Percentiles rank a stretch among this genome's conserved stretches.
Evolutionary conservation across 148 eudicot species (phyloP).

Genomic region (Rhododendron kiyosumense): DNA sequence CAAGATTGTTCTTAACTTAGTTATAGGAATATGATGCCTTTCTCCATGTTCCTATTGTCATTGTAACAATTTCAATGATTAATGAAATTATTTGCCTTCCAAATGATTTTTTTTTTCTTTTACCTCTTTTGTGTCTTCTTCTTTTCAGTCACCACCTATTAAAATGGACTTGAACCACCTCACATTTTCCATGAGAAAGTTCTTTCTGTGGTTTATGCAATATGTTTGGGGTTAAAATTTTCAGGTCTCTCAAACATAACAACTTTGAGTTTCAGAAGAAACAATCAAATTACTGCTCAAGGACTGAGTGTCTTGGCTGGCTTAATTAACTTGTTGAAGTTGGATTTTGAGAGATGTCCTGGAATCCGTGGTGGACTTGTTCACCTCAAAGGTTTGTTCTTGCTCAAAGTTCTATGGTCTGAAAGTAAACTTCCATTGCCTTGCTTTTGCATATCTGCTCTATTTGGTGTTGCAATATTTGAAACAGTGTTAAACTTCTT

Average conservation of each 20-base stretch:
- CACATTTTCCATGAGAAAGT: background rate
- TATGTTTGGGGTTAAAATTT: background rate
- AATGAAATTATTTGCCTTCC: too few species aligned
- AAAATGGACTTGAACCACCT: background rate
- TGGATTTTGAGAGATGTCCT: constrained; percentile 81
- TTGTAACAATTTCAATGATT: too few species aligned
- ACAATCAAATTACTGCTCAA: constrained; percentile 55
- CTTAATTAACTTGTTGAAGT: constrained; percentile 54
- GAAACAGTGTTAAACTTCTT: background rate
- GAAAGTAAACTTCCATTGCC: background rate
- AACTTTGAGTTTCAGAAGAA: constrained; percentile 57
- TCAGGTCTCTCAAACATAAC: constrained; percentile 65
- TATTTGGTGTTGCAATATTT: background rate
- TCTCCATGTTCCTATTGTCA: too few species aligned
- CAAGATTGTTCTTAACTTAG: too few species aligned
- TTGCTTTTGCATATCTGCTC: background rate
- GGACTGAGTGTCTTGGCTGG: constrained; percentile 59
- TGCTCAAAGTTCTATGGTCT: background rate
- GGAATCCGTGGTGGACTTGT: constrained; percentile 72
- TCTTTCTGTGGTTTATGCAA: background rate
- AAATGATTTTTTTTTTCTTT: background rate
- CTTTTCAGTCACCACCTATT: background rate
- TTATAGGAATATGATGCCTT: too few species aligned
- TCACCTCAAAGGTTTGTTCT: constrained; percentile 63
- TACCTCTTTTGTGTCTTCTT: background rate